These are phyloP conservation scores for Solidago caesia DNA, from an alignment of 129 eudicot genomes.

Conservation along the genomic window DNA sequence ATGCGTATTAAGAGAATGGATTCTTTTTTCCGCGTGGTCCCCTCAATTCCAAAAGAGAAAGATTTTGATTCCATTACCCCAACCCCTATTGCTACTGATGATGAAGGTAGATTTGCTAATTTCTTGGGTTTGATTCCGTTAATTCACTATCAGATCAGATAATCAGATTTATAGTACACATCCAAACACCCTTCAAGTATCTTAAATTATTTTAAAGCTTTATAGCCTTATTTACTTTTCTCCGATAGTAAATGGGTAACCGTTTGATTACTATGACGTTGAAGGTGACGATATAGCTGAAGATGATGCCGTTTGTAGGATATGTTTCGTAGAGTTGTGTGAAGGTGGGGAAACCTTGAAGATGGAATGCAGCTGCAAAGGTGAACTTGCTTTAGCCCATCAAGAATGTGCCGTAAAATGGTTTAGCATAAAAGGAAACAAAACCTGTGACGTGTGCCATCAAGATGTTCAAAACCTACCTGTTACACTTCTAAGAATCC, in stretches of 20 bases:
- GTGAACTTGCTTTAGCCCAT: constrained; percentile 99
- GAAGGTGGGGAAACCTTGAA: constrained; percentile 93
- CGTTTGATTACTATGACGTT: constrained; percentile 26
- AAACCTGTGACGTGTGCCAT: constrained; percentile 89
- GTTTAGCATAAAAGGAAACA: constrained; percentile 96
- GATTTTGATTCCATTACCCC: constrained; percentile 34
- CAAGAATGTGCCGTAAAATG: constrained; percentile 92
- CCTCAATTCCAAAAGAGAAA: constrained; percentile 51
- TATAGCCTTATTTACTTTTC: neutral
- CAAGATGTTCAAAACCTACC: constrained; percentile 88
- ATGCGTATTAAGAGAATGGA: constrained; percentile 40
- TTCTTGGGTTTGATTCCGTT: neutral
- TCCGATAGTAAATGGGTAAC: constrained; percentile 7
- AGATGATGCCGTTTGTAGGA: constrained; percentile 98
- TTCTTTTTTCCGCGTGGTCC: constrained; percentile 77
- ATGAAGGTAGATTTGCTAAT: constrained; percentile 44
- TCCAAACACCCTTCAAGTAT: neutral
- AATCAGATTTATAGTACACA: neutral
- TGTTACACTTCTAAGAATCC: constrained; percentile 72
- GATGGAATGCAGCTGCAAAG: constrained; percentile 98
- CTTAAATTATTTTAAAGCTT: neutral
- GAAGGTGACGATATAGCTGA: constrained; percentile 92
- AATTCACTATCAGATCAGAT: neutral
- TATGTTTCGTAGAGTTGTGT: constrained; percentile 82
- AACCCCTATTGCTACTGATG: constrained; percentile 24